Evolutionary conservation across 129 eudicot species (phyloP).

Genomic region (Heracleum sosnowskyi): DNA sequence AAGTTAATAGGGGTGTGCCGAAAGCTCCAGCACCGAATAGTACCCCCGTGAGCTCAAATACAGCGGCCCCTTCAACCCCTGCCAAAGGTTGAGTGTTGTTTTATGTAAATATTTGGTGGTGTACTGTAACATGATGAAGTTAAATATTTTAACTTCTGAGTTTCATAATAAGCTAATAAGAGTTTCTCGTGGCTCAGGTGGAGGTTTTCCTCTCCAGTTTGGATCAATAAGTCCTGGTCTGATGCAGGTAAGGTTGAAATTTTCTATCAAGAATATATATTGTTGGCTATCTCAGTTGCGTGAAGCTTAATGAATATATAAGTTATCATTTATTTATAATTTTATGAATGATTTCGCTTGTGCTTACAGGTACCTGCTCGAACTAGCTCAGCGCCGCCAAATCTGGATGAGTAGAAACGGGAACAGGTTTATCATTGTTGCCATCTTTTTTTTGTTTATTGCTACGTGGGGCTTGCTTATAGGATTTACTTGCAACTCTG

Average conservation of each 20-base stretch:
- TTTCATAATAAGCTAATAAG: conserved; percentile 2
- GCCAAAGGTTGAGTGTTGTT: conserved; percentile 42
- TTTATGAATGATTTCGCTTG: neutral
- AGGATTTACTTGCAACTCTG: neutral
- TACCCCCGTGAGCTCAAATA: conserved; percentile 28
- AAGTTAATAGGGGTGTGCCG: conserved; percentile 49
- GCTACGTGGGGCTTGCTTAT: neutral
- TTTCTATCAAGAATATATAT: neutral
- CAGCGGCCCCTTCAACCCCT: conserved; percentile 50
- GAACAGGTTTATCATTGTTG: conserved; percentile 51
- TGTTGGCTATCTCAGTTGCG: neutral
- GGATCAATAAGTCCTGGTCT: conserved; percentile 80
- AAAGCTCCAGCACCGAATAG: conserved; percentile 50
- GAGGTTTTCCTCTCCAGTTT: conserved; percentile 75
- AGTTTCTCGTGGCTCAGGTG: conserved; percentile 25
- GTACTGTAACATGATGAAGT: neutral
- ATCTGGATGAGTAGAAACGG: conserved; percentile 71
- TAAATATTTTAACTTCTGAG: neutral
- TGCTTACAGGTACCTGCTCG: conserved; percentile 72
- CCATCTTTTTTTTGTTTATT: neutral
- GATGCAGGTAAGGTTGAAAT: conserved; percentile 52
- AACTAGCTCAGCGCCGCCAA: conserved; percentile 91
- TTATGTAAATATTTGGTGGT: neutral
- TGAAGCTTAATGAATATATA: neutral
- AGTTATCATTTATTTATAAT: neutral